A percentile compares a stretch with the other conserved stretches of the same genome.
Evolutionary conservation across 257 asterid species (phyloP).

Genomic region (Solanum bukasovii): DNA sequence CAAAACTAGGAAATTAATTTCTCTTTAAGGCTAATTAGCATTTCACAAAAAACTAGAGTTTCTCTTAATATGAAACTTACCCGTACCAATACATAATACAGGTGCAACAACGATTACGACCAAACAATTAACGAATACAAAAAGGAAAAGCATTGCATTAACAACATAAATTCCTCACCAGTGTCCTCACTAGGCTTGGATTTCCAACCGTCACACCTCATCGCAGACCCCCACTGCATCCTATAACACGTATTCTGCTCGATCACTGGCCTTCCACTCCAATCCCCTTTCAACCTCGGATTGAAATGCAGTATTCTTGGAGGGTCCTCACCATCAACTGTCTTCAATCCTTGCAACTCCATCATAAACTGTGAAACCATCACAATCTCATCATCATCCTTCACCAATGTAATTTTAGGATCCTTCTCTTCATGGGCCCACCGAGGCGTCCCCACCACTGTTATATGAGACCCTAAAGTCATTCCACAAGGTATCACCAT

Average conservation of each 20-base stretch:
- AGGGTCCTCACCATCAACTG: constrained; percentile 94
- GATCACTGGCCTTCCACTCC: constrained; percentile 76
- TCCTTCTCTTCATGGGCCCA: constrained; percentile 39
- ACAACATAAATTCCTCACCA: constrained; percentile 30
- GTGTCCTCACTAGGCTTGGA: constrained; percentile 79
- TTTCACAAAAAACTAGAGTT: not conserved
- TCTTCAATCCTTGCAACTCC: constrained; percentile 81
- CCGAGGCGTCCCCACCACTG: constrained; percentile 67
- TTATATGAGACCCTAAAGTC: constrained; percentile 82
- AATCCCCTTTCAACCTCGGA: constrained; percentile 87
- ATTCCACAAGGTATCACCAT: constrained; percentile 84
- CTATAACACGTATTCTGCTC: constrained; percentile 90
- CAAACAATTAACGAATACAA: not conserved
- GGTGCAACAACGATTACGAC: not conserved
- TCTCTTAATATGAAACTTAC: not conserved
- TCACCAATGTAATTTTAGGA: constrained; percentile 30
- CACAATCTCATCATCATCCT: constrained; percentile 12
- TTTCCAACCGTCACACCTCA: constrained; percentile 85
- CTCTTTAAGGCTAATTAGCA: not conserved
- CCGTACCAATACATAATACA: not conserved
- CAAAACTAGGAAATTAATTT: not conserved
- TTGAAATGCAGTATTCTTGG: constrained; percentile 88
- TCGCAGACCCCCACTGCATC: constrained; percentile 89
- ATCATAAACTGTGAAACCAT: constrained; percentile 74
- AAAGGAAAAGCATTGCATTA: not conserved